Base-by-base conservation (phyloP, 2,329 filamentous ascomycete species). In the Cephalotrichum gorgonifer region DNA sequence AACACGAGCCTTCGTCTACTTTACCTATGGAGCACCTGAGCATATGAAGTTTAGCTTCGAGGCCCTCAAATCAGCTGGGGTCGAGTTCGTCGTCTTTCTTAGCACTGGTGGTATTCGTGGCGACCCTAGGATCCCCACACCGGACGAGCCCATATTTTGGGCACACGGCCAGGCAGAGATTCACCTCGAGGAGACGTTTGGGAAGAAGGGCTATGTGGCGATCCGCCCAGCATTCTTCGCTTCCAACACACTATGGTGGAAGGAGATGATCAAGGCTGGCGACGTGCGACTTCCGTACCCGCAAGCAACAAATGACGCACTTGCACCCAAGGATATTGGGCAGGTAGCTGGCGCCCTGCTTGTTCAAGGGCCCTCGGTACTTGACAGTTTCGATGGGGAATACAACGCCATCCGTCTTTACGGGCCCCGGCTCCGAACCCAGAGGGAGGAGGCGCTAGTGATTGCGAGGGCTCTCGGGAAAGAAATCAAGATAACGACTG, bases 1-100 rank as follows among this genome's bases (percentile, higher is more conserved):
- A 15, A 72, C 64, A 41, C 54, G 56, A 7, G 74, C 73, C 1
- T 78, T 76, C 60, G 61, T 75, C 43, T 78, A 79, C 56, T 26
- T 62, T 2, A 54, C 62, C 7, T 53, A 58, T 12, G 44, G n/a
- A 4, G 51, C 58, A 0, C 5, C 54, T 2, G 69, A 75, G 51
- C 49, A 62, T 48, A 69, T 76, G 68, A 60, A 58, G 15, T 50
- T 57, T 7, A 62, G 63, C 15, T 54, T 74, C 44, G 53, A 59
- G 49, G 69, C 72, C 1, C 58, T 76, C 47, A 72, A 71, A 53
- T 54, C 56, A 12, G 61, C 62, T 1, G 70, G 73, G 1, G 60
- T 75, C 30, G 61, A 69, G 14, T 65, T 62, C 30, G 63, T 74
- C 6, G 68, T 72, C 14, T 64, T 76, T n/a, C 59, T 75, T 20